Percentiles rank a stretch among this genome's conserved stretches.
These are phyloP conservation scores for Fusarium guadeloupense DNA, from an alignment of 2,329 filamentous ascomycete species.

Conservation along the genomic window DNA sequence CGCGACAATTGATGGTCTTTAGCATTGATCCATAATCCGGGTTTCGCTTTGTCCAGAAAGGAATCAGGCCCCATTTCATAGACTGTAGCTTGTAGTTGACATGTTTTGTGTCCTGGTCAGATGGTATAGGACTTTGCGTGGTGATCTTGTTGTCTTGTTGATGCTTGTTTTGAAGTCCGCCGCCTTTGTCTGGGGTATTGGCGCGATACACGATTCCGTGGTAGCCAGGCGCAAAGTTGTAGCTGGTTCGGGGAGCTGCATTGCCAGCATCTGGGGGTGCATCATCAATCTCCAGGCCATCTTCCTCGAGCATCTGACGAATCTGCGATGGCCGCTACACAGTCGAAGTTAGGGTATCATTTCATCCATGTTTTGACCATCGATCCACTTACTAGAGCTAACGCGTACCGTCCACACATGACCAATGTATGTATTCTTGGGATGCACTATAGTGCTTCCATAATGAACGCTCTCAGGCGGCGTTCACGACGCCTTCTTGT, in stretches of 20 bases:
- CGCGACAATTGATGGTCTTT: constrained; percentile 94
- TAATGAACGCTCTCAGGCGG: neutral
- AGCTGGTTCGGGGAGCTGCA: constrained; percentile 72
- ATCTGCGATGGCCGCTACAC: constrained; percentile 80
- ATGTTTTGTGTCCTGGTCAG: neutral
- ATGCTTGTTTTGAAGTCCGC: constrained; percentile 49
- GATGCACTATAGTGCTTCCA: neutral
- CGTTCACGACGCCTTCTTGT: constrained; percentile 3
- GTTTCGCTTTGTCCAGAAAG: constrained; percentile 89
- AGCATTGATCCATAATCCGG: constrained; percentile 81
- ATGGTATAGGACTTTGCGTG: neutral
- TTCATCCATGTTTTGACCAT: too few species aligned
- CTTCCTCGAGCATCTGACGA: constrained; percentile 75
- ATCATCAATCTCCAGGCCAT: constrained; percentile 77
- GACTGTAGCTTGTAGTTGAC: constrained; percentile 82
- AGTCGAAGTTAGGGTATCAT: neutral
- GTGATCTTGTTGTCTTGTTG: neutral
- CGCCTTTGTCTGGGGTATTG: constrained; percentile 70
- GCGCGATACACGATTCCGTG: constrained; percentile 88
- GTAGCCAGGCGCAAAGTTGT: constrained; percentile 93
- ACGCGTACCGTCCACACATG: constrained; percentile 52
- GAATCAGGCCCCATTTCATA: constrained; percentile 96
- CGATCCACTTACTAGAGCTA: constrained; percentile 45
- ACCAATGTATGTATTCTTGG: neutral
- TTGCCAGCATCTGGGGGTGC: constrained; percentile 75